These are phyloP conservation scores for Iberis amara DNA, from an alignment of 441 rosid genomes.

Conservation along the genomic window DNA sequence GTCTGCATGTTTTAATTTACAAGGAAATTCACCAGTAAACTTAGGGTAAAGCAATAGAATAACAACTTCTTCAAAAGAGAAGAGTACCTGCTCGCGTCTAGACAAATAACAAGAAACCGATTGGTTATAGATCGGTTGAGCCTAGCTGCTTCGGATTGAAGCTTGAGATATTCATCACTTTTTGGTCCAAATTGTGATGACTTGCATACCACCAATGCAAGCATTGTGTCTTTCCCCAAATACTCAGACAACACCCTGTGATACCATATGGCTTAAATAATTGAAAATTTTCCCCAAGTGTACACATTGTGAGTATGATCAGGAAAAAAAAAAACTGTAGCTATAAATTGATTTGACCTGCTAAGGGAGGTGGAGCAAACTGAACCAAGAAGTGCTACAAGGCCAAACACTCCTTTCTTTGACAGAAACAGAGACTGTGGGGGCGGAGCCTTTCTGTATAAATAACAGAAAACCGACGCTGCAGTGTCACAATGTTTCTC, in stretches of 20 bases:
- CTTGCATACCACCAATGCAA: constrained; percentile 54
- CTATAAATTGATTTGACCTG: constrained; percentile 34
- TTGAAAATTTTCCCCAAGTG: too few relatives aligned
- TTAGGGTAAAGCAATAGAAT: too few relatives aligned
- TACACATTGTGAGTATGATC: too few relatives aligned
- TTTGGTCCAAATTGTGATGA: constrained; percentile 35
- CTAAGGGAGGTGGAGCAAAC: constrained; percentile 39
- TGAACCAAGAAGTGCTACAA: constrained; percentile 63
- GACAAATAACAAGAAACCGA: constrained; percentile 51
- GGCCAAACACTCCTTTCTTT: constrained; percentile 39
- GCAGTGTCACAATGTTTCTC: constrained; percentile 38
- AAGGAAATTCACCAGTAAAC: too few relatives aligned
- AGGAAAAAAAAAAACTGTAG: not conserved
- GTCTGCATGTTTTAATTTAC: constrained; percentile 21
- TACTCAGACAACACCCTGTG: constrained; percentile 54
- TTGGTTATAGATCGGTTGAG: constrained; percentile 38
- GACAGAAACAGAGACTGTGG: constrained; percentile 24
- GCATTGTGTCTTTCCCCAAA: constrained; percentile 63
- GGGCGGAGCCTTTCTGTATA: constrained; percentile 16
- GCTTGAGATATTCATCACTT: constrained; percentile 38
- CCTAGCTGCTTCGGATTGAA: constrained; percentile 40
- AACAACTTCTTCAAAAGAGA: too few relatives aligned
- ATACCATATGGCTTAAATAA: not conserved
- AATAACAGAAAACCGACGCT: constrained; percentile 39
- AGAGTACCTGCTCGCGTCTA: constrained; percentile 47